phyloP scores from a whole-genome alignment of 345 rosid genomes.

The Salix udensis region DNA sequence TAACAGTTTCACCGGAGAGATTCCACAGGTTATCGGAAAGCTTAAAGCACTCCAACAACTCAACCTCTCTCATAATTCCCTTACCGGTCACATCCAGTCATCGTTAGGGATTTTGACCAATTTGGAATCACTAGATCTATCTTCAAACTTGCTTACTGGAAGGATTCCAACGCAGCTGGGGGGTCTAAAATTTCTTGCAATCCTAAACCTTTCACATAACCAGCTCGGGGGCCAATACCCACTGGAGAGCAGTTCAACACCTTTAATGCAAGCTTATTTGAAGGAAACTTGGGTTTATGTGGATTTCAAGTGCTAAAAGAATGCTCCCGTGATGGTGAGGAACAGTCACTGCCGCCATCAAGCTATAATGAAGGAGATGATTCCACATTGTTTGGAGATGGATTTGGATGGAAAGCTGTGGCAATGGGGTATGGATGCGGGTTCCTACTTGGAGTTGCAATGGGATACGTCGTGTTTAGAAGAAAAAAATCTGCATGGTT shows the following conservation, averaged over 20 bases:
- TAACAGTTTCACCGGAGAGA: not conserved
- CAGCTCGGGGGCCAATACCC: not conserved
- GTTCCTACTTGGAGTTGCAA: not conserved
- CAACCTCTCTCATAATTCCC: too few relatives aligned
- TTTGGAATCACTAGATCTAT: too few relatives aligned
- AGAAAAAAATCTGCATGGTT: not conserved
- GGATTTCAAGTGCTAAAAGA: conserved; percentile 1
- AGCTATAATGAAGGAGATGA: not conserved
- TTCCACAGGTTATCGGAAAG: not conserved
- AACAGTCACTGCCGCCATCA: not conserved
- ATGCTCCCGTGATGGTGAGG: not conserved
- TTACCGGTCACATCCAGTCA: too few relatives aligned
- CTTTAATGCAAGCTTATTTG: not conserved
- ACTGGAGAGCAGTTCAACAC: not conserved
- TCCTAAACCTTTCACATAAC: too few relatives aligned
- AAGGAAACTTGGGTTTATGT: conserved; percentile 10
- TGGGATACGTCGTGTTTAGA: not conserved
- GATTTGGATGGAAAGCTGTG: conserved; percentile 15
- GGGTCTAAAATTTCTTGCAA: too few relatives aligned
- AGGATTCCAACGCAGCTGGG: too few relatives aligned
- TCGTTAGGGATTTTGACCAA: too few relatives aligned
- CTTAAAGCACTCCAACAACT: too few relatives aligned
- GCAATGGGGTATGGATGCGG: conserved; percentile 19
- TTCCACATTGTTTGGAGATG: not conserved
- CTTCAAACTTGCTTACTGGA: too few relatives aligned